Percentiles rank a stretch among this genome's conserved stretches.
Conservation (phyloP, 345 rosid genomes). For the Citrus unshiu region DNA sequence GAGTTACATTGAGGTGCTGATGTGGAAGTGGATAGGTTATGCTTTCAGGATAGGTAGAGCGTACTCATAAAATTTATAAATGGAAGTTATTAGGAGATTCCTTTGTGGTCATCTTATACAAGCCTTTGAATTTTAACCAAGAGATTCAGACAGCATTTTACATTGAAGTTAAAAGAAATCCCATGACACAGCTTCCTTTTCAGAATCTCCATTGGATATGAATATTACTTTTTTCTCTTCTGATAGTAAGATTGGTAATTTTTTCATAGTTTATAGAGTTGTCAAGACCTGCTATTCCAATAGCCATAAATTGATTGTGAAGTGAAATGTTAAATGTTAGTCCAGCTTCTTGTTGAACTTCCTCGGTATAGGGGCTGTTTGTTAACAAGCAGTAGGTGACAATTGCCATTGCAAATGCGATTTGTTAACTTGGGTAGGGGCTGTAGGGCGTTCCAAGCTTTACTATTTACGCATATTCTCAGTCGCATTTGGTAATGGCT, state of each 20-base stretch:
- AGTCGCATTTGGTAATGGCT: no score
- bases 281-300: not conserved
- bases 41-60: not conserved
- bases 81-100: not conserved
- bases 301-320: not conserved
- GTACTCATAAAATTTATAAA: constrained; percentile 1
- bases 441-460: no score
- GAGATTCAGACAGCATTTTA: not conserved
- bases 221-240: not conserved
- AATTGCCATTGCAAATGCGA: no score
- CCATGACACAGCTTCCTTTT: not conserved
- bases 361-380: no score
- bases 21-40: not conserved
- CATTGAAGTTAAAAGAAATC: not conserved
- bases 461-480: no score
- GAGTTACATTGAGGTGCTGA: not conserved
- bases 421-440: no score
- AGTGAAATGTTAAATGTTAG: no score
- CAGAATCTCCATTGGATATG: not conserved
- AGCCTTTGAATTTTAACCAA: not conserved
- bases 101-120: not conserved
- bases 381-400: no score
- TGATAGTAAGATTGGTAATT: no score
- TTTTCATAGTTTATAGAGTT: not conserved
- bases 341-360: no score